These are phyloP conservation scores for Lipomyces yamadae DNA, from an alignment of 805 yeast genomes.

Conservation along the genomic window DNA sequence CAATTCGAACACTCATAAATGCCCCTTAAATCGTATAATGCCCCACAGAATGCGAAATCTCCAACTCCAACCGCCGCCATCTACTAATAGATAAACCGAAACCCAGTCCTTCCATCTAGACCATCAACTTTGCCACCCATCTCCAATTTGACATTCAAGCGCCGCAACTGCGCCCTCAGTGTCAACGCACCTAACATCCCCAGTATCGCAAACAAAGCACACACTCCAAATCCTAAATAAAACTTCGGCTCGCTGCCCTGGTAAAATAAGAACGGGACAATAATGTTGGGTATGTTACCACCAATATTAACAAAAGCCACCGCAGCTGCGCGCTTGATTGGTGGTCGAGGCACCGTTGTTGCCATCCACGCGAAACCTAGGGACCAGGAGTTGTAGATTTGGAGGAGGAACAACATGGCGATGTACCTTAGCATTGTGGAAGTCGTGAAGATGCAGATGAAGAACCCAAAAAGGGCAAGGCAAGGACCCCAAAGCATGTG, in stretches of 20 bases:
- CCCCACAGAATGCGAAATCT: neutral
- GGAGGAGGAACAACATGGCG: slow-evolving; percentile 61
- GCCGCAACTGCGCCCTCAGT: slow-evolving; percentile 26
- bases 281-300: slow-evolving; percentile 41
- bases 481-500: slow-evolving; percentile 55
- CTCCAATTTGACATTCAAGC: slow-evolving; percentile 37
- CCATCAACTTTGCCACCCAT: slow-evolving; percentile 41
- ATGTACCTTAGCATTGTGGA: slow-evolving; percentile 62
- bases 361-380: slow-evolving; percentile 61
- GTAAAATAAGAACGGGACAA: slow-evolving; percentile 40
- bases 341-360: slow-evolving; percentile 60
- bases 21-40: neutral
- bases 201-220: slow-evolving; percentile 36
- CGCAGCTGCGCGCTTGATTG: slow-evolving; percentile 51
- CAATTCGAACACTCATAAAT: neutral
- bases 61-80: neutral
- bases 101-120: slow-evolving; percentile 41
- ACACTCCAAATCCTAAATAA: slow-evolving; percentile 41
- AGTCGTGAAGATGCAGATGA: slow-evolving; percentile 56
- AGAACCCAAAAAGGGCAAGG: slow-evolving; percentile 53
- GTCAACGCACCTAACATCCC: slow-evolving; percentile 23
- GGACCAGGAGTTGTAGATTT: slow-evolving; percentile 60
- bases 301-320: slow-evolving; percentile 57
- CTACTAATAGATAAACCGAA: slow-evolving; percentile 36
- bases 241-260: slow-evolving; percentile 39